Conservation (phyloP, 1,284 basidiomycete genomes). For the Phylloporus sp. region DNA sequence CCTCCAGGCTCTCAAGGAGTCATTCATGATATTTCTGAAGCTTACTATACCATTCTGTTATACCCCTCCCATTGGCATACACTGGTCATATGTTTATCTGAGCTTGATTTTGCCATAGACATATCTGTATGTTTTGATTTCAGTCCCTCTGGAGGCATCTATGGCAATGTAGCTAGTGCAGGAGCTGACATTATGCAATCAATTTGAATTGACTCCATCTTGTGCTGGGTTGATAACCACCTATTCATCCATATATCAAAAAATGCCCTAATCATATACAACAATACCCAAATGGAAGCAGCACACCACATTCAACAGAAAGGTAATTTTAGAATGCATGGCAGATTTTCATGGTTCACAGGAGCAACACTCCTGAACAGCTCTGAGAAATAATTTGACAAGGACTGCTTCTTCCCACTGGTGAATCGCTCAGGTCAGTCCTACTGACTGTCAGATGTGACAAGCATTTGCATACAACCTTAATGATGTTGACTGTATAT, state of each 20-base stretch:
- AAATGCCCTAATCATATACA: too few relatives aligned
- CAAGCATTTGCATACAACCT: background rate
- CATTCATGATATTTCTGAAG: slow-evolving; percentile 11
- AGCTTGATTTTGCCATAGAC: slow-evolving; percentile 7
- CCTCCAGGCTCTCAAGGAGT: slow-evolving; percentile 4
- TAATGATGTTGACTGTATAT: background rate
- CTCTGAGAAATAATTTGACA: background rate
- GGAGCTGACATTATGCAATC: slow-evolving; percentile 38
- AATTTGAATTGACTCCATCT: background rate
- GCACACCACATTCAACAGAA: too few relatives aligned
- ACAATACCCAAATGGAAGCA: too few relatives aligned
- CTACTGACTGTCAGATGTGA: background rate
- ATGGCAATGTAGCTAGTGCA: slow-evolving; percentile 42
- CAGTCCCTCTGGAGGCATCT: slow-evolving; percentile 38
- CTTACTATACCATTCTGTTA: slow-evolving; percentile 11
- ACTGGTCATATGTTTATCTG: background rate
- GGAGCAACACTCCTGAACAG: background rate
- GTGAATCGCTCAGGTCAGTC: background rate
- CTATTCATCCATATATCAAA: background rate
- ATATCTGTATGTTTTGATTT: slow-evolving; percentile 40
- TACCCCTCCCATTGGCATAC: slow-evolving; percentile 10
- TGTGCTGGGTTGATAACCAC: background rate
- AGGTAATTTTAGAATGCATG: background rate
- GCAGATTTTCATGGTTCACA: slow-evolving; percentile 10
- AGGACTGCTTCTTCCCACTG: slow-evolving; percentile 1